Base-by-base conservation (phyloP, 108 stramenopile genomes). In the Skeletonema marinoi region DNA sequence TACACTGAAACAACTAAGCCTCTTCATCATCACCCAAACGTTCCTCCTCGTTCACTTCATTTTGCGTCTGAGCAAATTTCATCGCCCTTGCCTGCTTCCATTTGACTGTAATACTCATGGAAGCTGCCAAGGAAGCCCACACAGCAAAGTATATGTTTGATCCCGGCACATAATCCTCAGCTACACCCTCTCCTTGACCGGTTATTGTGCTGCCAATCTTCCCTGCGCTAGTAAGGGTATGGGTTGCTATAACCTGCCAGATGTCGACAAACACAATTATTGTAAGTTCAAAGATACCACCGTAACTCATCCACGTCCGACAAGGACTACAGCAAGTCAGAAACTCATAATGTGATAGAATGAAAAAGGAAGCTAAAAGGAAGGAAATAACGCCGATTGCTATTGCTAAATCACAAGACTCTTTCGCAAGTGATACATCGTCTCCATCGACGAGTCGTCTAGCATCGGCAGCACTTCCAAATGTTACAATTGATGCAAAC, bases 1-100 rank as follows among this genome's bases (percentile, higher is more conserved):
- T 39, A 50, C 66, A 46, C 6, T 12, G 7, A 32, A 51, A 44
- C 38, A 77, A n/a, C 7, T 78, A 72, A 4, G 29, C 54, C 48
- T 86, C 85, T 46, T 70, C 46, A 16, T 44, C 70, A 46, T 80
- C 85, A 39, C 6, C 42, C 11, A 67, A 25, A 17, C 63, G 65
- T 17, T 33, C 77, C 12, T 42, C 62, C 2, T 46, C 77, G 9
- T 42, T 48, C 2, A 31, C 65, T 25, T 62, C 41, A 63, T 68
- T 64, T 51, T 77, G 68, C 3, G 90, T 83, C 60, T 89, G 85
- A n/a, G 91, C 91, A 72, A 92, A 89, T 62, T 87, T 84, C 35
- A 89, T 67, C 16, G 91, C 91, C 32, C 88, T 83, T n/a, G 87
- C 87, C 17, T 87, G 80, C 51, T 92, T 92, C 91, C 91, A 92